Conservation (phyloP, 1,284 basidiomycete genomes). For the Leccinum brunneo-olivaceum region DNA sequence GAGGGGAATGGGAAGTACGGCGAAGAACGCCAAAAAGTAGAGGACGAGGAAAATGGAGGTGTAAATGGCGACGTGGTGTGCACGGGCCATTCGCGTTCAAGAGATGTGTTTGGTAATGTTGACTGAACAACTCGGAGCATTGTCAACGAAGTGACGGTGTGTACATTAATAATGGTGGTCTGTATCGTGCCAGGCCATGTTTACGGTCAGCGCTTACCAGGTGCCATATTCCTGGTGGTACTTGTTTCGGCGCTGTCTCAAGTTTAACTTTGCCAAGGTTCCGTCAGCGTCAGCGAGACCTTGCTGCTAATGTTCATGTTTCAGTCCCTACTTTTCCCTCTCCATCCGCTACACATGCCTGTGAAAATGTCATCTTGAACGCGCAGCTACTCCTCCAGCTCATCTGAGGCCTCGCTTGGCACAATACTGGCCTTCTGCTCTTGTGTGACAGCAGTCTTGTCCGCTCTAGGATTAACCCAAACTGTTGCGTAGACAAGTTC, state of each 20-base stretch:
- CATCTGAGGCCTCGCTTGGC: background rate
- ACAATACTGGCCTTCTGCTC: slow-evolving; percentile 20
- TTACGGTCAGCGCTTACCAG: no score
- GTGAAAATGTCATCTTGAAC: background rate
- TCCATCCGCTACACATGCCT: slow-evolving; percentile 17
- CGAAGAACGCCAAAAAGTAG: slow-evolving; percentile 34
- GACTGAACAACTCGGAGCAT: no score
- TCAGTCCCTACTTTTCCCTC: background rate
- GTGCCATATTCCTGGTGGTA: no score
- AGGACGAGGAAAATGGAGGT: slow-evolving; percentile 7
- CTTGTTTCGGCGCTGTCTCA: no score
- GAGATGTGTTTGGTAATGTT: no score
- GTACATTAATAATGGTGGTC: no score
- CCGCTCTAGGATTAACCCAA: slow-evolving; percentile 10
- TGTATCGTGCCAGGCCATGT: no score
- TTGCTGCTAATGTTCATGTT: background rate
- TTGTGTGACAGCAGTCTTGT: slow-evolving; percentile 8
- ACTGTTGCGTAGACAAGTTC: slow-evolving; percentile 18
- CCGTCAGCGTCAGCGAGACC: background rate
- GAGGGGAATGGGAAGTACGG: slow-evolving; percentile 51
- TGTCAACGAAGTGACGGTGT: no score
- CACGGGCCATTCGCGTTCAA: slow-evolving; percentile 25
- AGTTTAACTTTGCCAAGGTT: no score
- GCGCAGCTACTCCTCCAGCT: slow-evolving; percentile 4
- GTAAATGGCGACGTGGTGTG: slow-evolving; percentile 18